These are phyloP conservation scores for Ogataea populi-albae DNA, from an alignment of 805 yeast genomes.

Conservation along the genomic window DNA sequence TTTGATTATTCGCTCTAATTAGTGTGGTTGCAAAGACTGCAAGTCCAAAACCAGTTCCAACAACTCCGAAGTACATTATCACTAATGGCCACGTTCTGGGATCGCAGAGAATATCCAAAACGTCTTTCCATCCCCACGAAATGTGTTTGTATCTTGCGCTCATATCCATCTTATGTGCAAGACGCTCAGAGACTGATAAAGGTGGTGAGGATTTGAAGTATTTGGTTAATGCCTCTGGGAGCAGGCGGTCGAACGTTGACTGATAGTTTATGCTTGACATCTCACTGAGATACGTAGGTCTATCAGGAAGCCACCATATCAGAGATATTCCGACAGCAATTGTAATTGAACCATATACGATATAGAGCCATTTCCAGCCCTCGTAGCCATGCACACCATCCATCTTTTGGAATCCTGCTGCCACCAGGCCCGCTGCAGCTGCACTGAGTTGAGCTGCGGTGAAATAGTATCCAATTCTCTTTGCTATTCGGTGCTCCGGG, in stretches of 20 bases:
- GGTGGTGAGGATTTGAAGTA: slow-evolving; percentile 38
- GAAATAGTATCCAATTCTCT: slow-evolving; percentile 81
- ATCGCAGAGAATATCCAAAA: slow-evolving; percentile 55
- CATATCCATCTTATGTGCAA: slow-evolving; percentile 61
- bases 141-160: slow-evolving; percentile 43
- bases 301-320: slow-evolving; percentile 84
- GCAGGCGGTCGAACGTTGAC: slow-evolving; percentile 17
- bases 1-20: slow-evolving; percentile 61
- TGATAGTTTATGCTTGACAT: slow-evolving; percentile 7
- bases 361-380: slow-evolving; percentile 87
- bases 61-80: slow-evolving; percentile 89
- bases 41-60: slow-evolving; percentile 85
- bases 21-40: slow-evolving; percentile 84
- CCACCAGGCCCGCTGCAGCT: slow-evolving; percentile 81
- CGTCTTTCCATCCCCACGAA: slow-evolving; percentile 60
- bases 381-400: slow-evolving; percentile 65
- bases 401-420: slow-evolving; percentile 86
- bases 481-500: slow-evolving; percentile 72
- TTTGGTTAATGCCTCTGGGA: slow-evolving; percentile 19
- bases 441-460: slow-evolving; percentile 93
- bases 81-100: slow-evolving; percentile 74
- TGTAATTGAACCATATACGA: slow-evolving; percentile 72
- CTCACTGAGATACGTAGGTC: slow-evolving; percentile 44
- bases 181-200: slow-evolving; percentile 49
- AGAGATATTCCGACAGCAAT: slow-evolving; percentile 59